Evolutionary conservation across 2,329 filamentous ascomycete genomes (phyloP).

Genomic region (Arthroderma sp.): DNA sequence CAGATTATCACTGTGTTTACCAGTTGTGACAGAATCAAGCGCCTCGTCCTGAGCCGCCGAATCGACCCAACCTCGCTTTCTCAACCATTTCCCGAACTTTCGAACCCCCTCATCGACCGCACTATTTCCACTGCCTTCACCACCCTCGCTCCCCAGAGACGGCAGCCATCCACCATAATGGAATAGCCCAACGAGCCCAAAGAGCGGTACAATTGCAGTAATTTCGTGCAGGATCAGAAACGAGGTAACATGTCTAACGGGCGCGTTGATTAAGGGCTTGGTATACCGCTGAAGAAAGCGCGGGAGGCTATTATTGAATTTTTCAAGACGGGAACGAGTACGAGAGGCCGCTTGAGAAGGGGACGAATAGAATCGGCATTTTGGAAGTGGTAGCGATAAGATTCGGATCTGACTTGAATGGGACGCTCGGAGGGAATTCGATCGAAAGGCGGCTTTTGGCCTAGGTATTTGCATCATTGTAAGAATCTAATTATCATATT

Average conservation of each 20-base stretch:
- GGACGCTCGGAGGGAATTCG: too few relatives aligned
- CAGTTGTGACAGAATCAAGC: conserved; percentile 18
- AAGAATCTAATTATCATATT: too few relatives aligned
- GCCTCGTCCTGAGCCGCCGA: conserved; percentile 32
- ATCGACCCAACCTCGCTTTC: conserved; percentile 66
- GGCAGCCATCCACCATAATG: conserved; percentile 70
- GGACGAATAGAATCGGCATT: conserved; percentile 2
- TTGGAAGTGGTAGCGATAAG: neutral
- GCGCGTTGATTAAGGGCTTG: conserved; percentile 56
- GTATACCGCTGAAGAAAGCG: conserved; percentile 57
- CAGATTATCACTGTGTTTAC: conserved; percentile 15
- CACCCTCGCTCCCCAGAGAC: conserved; percentile 25
- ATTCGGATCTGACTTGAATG: too few relatives aligned
- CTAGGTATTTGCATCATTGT: too few relatives aligned
- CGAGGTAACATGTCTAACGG: conserved; percentile 67
- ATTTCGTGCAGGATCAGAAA: conserved; percentile 88
- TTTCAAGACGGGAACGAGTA: conserved; percentile 20
- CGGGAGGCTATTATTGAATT: conserved; percentile 43
- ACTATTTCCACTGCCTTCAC: conserved; percentile 12
- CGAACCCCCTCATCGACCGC: conserved; percentile 49
- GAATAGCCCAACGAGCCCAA: conserved; percentile 62
- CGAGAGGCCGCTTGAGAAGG: neutral
- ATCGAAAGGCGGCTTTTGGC: too few relatives aligned
- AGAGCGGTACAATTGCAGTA: conserved; percentile 68
- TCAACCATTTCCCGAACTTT: conserved; percentile 65